Percentiles rank a stretch among this genome's conserved stretches.
Conservation (phyloP, 805 yeast genomes). For the Metschnikowia noctiluminum region DNA sequence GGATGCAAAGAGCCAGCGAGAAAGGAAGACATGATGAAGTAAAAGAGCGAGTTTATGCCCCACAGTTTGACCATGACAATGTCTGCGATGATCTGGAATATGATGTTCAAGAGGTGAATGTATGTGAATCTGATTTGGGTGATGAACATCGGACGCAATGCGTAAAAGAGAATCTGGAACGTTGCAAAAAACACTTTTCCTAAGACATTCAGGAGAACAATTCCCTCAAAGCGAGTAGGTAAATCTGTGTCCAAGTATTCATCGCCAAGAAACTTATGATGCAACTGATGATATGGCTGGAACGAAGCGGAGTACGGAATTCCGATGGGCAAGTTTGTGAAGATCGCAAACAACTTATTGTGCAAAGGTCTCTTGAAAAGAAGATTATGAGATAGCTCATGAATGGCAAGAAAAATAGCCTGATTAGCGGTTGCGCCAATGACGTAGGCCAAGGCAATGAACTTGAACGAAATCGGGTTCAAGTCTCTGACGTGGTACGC, state of each 20-base stretch:
- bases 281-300: conserved; percentile 87
- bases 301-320: conserved; percentile 86
- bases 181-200: conserved; percentile 92
- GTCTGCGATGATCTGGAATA: conserved; percentile 60
- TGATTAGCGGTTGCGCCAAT: conserved; percentile 87
- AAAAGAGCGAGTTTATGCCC: conserved; percentile 62
- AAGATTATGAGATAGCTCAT: conserved; percentile 81
- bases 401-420: conserved; percentile 81
- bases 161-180: conserved; percentile 85
- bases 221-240: conserved; percentile 77
- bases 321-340: conserved; percentile 83
- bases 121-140: conserved; percentile 71
- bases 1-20: conserved; percentile 92
- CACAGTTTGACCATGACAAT: conserved; percentile 51
- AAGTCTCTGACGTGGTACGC: conserved; percentile 64
- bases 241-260: conserved; percentile 80
- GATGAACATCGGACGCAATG: conserved; percentile 84
- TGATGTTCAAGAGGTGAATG: conserved; percentile 67
- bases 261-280: conserved; percentile 88
- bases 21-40: conserved; percentile 73
- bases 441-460: conserved; percentile 63
- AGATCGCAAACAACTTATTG: conserved; percentile 73
- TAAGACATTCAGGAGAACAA: conserved; percentile 66
- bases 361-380: conserved; percentile 75
- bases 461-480: conserved; percentile 49